Evolutionary conservation across 2,329 filamentous ascomycete genomes (phyloP), one percentile per base, ranked within the genome.

Genomic region (Magnaporthiopsis incrustans): DNA sequence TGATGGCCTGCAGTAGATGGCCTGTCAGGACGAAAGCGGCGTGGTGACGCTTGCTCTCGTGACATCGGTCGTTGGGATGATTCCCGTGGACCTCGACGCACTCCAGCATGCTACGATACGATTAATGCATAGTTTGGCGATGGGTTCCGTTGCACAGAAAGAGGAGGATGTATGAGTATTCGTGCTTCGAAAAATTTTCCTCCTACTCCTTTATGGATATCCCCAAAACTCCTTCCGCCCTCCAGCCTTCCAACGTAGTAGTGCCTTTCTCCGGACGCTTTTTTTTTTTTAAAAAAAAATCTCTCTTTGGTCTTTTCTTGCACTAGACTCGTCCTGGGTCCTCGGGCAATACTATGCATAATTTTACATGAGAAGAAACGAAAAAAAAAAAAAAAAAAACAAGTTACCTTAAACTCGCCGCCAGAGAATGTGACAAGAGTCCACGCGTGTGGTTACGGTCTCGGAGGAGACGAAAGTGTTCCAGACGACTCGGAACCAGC

Each of bases 401-500:
- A 14, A 22, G 18, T 53, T 25, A 53, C 44, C 44, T 53, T n/a
- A 25, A 44, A 25, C 44, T 25, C 22, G 44, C 44, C 22, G 44
- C 44, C 44, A 30, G 30, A 53, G 22, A 25, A n/a, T 18, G 38
- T 44, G 14, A 44, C 38, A 44, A 5, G 7, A 6, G 30, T 15
- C 15, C 22, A 22, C 18, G 7, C 7, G 44, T 25, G 2, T 53
- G 44, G 44, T n/a, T 53, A 53, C n/a, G 44, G 44, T 10, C 44
- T 53, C 44, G 81, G 81, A 25, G 83, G 83, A 22, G 83, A 85
- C 0, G 83, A 85, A 65, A 84, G 71, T 0, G 81, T 81, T 25
- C 80, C 84, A 0, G 82, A 85, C 57, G 82, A 84, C 69, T 86
- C 84, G 22, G 82, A 85, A 66, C 80, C 81, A 57, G 74, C 79